Conservation (phyloP, 2,329 filamentous ascomycete species). For the Claviceps spartinae region DNA sequence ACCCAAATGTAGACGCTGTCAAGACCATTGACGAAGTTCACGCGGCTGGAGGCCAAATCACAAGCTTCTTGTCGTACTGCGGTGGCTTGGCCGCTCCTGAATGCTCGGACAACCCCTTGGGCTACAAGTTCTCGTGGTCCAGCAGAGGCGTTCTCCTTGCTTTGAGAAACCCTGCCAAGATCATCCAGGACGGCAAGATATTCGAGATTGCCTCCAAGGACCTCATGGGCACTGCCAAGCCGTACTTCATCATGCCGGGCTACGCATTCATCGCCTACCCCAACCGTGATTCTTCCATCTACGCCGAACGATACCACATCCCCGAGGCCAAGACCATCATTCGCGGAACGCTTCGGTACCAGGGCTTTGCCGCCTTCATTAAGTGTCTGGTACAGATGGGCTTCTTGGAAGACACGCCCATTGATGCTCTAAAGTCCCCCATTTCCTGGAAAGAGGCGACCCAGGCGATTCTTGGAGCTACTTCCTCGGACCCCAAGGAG, state of each 20-base stretch:
- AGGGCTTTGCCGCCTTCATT: conserved; percentile 84
- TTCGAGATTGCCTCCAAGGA: conserved; percentile 41
- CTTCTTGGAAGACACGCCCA: conserved; percentile 63
- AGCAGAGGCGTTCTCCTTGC: conserved; percentile 78
- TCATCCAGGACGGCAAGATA: conserved; percentile 66
- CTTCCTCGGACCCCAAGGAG: conserved; percentile 52
- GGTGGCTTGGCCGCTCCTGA: conserved; percentile 50
- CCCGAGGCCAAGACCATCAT: conserved; percentile 86
- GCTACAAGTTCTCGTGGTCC: conserved; percentile 71
- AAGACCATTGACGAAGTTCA: conserved; percentile 86
- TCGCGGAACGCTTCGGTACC: conserved; percentile 69
- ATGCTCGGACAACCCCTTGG: conserved; percentile 69
- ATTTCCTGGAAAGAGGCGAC: conserved; percentile 79
- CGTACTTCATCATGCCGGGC: conserved; percentile 72
- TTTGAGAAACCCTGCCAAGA: conserved; percentile 72
- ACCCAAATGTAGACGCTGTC: conserved; percentile 51
- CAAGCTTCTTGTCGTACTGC: conserved; percentile 71
- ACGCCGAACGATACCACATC: conserved; percentile 81
- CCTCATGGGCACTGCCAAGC: conserved; percentile 53
- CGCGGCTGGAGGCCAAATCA: conserved; percentile 71
- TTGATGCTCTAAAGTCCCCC: conserved; percentile 50
- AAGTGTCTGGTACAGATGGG: conserved; percentile 77
- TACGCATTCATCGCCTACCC: conserved; percentile 86
- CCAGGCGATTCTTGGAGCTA: conserved; percentile 57
- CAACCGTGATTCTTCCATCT: conserved; percentile 80